Base-by-base conservation (phyloP, 371 early-diverging fungal species). In the Mucor lusitanicus region DNA sequence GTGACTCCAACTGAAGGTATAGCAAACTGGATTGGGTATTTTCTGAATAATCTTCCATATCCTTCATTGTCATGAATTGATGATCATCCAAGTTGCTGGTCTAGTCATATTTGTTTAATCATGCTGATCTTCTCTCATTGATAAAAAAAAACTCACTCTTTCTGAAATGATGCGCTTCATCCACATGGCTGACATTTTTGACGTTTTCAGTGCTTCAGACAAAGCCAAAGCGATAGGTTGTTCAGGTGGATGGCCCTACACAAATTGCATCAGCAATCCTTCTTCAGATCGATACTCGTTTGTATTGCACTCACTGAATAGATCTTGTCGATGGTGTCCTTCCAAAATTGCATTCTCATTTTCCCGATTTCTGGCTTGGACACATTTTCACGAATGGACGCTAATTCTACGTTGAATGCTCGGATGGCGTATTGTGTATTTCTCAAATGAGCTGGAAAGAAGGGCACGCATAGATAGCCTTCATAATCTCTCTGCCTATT, bases 391-490 rank as follows among this genome's bases (percentile, higher is more conserved):
- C 93, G 87, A 64, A 95, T 85, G 62, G 82, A 83, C 7, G 95
- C 92, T 23, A 94, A 77, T 74, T 97, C 98, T 39, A 93, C 82
- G 72, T 95, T 94, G 77, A 97, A 91, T 1, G 97, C 96, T 32
- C 94, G 84, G 28, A 97, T 70, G 0, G 92, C 95, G 81, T 88
- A 93, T 40, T 85, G 83, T 8, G 88, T 79, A 39, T 85, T 74
- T 33, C 92, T 89, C n/a, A 87, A 68, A 4, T 75, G 68, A 1
- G 73, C 39, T 13, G 95, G 94, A 55, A 86, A 85, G 67, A 96
- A 94, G n/a, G 92, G 80, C 19, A 92, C 82, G 23, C 86, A 80
- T 19, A 94, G 79, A 71, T 91, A 96, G 35, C 82, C 83, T 56
- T 95, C 93, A 65, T 92, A 88, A 84, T 95, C 95, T 64, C 87